phyloP scores from a whole-genome alignment of 1,139 yeast genomes.

The Hyphopichia khmerensis region DNA sequence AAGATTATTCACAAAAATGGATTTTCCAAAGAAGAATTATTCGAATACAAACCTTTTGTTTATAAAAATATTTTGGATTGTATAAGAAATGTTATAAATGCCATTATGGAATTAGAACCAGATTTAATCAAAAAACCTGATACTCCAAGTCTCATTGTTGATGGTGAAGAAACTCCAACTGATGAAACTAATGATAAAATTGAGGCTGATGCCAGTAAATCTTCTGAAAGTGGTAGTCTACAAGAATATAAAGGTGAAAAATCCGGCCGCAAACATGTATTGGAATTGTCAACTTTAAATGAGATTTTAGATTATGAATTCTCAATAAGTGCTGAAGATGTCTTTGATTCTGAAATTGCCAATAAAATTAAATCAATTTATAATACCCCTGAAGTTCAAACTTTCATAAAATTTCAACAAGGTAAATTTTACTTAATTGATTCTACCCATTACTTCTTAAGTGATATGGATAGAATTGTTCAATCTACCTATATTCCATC shows the following conservation, averaged over 20 bases:
- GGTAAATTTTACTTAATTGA: constrained; percentile 84
- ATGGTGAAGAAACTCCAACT: constrained; percentile 4
- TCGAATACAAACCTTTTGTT: constrained; percentile 68
- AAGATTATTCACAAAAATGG: constrained; percentile 74
- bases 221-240: constrained; percentile 8
- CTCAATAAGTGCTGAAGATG: constrained; percentile 46
- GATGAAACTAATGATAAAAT: constrained; percentile 1
- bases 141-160: constrained; percentile 3
- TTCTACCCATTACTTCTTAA: constrained; percentile 79
- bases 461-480: constrained; percentile 64
- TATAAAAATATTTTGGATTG: constrained; percentile 68
- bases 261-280: constrained; percentile 17
- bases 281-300: constrained; percentile 44
- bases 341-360: constrained; percentile 47
- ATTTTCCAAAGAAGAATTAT: constrained; percentile 59
- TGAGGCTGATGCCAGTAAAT: constrained; percentile 1
- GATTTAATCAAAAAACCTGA: constrained; percentile 36
- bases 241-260: constrained; percentile 13
- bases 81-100: constrained; percentile 59
- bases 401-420: constrained; percentile 58
- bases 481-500: constrained; percentile 65
- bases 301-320: constrained; percentile 48
- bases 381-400: constrained; percentile 53
- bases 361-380: constrained; percentile 50
- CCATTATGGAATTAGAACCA: constrained; percentile 51